phyloP scores from a whole-genome alignment of 2,329 filamentous ascomycete species.

The Simplicillium sp. region DNA sequence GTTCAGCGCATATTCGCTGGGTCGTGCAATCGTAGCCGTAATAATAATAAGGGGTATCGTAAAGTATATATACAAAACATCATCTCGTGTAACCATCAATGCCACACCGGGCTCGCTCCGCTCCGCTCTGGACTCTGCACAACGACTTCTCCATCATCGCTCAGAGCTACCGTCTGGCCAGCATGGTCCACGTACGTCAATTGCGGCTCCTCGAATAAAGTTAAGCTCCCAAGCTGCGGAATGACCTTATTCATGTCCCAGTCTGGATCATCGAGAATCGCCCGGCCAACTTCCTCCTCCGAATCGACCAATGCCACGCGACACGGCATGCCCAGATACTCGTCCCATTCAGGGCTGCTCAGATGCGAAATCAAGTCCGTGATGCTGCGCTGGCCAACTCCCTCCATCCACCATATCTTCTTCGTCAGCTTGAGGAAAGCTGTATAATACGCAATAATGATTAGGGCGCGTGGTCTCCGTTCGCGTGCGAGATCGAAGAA shows the following conservation, averaged over 20 bases:
- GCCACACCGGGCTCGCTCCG: too few species aligned
- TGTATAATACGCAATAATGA: conserved; percentile 44
- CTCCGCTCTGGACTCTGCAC: too few species aligned
- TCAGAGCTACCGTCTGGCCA: not conserved
- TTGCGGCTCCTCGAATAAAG: too few species aligned
- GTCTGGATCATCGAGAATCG: not conserved
- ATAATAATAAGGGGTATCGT: too few species aligned
- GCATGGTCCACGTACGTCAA: not conserved
- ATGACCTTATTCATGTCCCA: not conserved
- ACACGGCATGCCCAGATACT: conserved; percentile 30
- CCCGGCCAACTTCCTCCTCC: not conserved
- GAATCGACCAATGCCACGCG: conserved; percentile 24
- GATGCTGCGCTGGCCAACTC: conserved; percentile 36
- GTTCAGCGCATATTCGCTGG: too few species aligned
- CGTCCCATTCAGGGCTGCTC: conserved; percentile 25
- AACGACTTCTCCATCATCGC: too few species aligned
- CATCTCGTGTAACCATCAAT: too few species aligned
- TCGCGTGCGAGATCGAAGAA: conserved; percentile 34
- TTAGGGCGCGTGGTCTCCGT: conserved; percentile 32
- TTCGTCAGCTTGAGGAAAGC: conserved; percentile 36
- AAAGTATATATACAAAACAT: too few species aligned
- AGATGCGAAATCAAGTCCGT: conserved; percentile 30
- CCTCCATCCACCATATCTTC: conserved; percentile 40
- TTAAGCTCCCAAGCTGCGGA: not conserved
- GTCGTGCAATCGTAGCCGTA: too few species aligned